Percentiles rank a stretch among this genome's conserved stretches.
phyloP scores from a whole-genome alignment of 768 basidiomycete genomes.

The Sutorius australiensis region DNA sequence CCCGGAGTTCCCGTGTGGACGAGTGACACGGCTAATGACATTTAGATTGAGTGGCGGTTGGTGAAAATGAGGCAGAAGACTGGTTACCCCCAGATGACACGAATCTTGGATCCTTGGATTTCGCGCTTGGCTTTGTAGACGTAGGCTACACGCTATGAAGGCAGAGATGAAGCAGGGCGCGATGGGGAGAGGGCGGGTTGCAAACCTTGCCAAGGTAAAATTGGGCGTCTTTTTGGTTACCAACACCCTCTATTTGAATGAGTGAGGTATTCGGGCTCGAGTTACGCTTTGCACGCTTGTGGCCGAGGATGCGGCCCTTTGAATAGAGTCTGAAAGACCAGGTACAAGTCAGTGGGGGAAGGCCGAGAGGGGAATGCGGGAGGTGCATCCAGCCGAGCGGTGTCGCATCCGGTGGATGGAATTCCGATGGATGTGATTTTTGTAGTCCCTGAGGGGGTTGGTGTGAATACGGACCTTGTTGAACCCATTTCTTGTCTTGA shows the following conservation, averaged over 20 bases:
- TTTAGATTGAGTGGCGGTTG: background rate
- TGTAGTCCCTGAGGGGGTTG: background rate
- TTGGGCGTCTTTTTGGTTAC: constrained; percentile 88
- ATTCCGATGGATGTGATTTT: background rate
- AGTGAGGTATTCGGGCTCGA: constrained; percentile 93
- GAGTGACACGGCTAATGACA: constrained; percentile 71
- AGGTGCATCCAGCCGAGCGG: constrained; percentile 11
- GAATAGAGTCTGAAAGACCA: constrained; percentile 68
- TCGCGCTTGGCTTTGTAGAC: constrained; percentile 97
- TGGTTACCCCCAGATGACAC: constrained; percentile 96
- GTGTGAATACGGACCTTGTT: constrained; percentile 59
- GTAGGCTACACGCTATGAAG: constrained; percentile 82
- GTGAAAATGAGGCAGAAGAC: background rate
- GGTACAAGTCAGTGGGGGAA: background rate
- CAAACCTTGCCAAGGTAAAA: constrained; percentile 98
- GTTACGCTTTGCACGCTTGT: constrained; percentile 99
- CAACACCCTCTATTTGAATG: constrained; percentile 95
- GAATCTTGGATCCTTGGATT: constrained; percentile 90
- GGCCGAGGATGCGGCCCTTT: constrained; percentile 96
- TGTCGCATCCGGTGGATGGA: constrained; percentile 14
- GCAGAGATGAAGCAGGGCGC: background rate
- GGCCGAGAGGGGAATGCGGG: background rate
- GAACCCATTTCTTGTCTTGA: constrained; percentile 65
- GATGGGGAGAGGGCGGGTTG: background rate
- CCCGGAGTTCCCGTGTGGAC: constrained; percentile 91